Evolutionary conservation across 192 early-diverging fungal genomes (phyloP).

Genomic region (Mortierella hygrophila): DNA sequence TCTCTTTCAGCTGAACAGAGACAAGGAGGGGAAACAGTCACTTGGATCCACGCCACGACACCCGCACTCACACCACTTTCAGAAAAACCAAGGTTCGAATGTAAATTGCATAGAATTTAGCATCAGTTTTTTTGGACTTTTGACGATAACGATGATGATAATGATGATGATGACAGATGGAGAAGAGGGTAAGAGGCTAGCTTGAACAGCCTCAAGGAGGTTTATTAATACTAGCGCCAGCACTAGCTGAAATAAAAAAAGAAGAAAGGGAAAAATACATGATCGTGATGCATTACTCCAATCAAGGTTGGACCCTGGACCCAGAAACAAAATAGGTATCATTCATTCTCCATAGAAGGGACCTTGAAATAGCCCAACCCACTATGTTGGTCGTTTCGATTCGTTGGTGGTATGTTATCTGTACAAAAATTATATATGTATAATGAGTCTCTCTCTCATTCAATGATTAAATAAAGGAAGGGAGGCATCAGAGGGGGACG

Average conservation of each 20-base stretch:
- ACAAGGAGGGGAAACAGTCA: too few species aligned
- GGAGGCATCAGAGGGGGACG: background rate
- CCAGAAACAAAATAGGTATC: background rate
- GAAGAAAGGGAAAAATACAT: background rate
- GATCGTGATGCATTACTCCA: background rate
- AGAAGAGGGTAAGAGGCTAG: background rate
- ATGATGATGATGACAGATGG: background rate
- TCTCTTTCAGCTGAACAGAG: too few species aligned
- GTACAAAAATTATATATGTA: too few species aligned
- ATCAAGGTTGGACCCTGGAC: slow-evolving; percentile 5
- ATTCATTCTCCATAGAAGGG: too few species aligned
- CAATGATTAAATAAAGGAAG: background rate
- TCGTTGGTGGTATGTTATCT: too few species aligned
- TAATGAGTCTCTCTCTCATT: background rate
- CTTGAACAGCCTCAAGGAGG: background rate
- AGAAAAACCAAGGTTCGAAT: too few species aligned
- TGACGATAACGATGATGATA: background rate
- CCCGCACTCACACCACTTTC: too few species aligned
- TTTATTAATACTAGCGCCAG: background rate
- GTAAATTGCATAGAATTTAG: too few species aligned
- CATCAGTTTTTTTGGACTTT: background rate
- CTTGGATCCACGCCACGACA: too few species aligned
- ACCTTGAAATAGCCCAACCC: too few species aligned
- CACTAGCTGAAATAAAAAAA: background rate
- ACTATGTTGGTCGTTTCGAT: too few species aligned